Conservation (phyloP, 1,284 basidiomycete species). For the Puccinia horiana region DNA sequence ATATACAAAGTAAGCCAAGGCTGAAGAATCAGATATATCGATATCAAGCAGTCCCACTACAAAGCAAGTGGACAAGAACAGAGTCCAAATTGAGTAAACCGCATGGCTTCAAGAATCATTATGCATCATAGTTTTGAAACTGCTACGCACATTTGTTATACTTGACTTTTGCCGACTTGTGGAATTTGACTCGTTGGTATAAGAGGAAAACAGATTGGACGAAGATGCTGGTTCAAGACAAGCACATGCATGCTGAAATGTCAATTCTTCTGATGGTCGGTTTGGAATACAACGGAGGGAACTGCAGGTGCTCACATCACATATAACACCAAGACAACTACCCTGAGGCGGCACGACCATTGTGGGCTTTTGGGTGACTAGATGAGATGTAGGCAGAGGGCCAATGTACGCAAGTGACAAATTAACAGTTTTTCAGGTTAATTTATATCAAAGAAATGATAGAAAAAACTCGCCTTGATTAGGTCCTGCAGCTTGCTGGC, state of each 20-base stretch:
- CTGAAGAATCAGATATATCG: background rate
- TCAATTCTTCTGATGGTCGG: background rate
- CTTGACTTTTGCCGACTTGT: background rate
- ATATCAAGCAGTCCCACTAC: background rate
- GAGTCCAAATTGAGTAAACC: conserved; percentile 4
- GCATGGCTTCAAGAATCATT: background rate
- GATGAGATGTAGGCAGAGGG: background rate
- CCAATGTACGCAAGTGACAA: too few species aligned
- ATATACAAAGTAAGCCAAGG: background rate
- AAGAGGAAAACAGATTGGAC: background rate
- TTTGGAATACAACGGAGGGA: background rate
- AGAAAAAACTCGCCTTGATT: background rate
- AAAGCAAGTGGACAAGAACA: background rate
- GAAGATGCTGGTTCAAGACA: background rate
- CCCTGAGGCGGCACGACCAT: conserved; percentile 5
- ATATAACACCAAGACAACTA: conserved; percentile 12
- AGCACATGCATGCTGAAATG: background rate
- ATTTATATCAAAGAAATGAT: too few species aligned
- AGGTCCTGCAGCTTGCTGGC: background rate
- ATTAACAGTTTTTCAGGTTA: too few species aligned
- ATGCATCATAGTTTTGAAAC: background rate
- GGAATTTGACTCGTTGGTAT: background rate
- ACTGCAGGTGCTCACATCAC: background rate
- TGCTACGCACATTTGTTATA: background rate
- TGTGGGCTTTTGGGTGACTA: background rate